These are phyloP conservation scores for Nannizziopsis arthrosporioides DNA, from an alignment of 2,329 filamentous ascomycete genomes.

Conservation along the genomic window DNA sequence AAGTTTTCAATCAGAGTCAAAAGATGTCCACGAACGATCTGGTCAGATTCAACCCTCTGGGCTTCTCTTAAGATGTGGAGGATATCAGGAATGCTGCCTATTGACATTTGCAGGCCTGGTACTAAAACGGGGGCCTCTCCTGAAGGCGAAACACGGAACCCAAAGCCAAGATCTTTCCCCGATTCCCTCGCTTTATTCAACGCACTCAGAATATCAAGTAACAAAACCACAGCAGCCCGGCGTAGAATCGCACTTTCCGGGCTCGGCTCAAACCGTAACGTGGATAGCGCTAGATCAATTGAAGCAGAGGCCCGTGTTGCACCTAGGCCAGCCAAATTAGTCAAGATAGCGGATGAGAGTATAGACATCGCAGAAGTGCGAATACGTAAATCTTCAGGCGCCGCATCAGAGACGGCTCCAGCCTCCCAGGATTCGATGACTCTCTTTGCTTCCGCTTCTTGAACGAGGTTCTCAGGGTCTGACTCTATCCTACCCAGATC, in stretches of 20 bases:
- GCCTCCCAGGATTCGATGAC: constrained; percentile 33
- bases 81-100: constrained; percentile 32
- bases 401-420: constrained; percentile 26
- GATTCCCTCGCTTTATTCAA: constrained; percentile 28
- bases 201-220: constrained; percentile 32
- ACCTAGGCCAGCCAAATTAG: constrained; percentile 31
- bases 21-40: constrained; percentile 31
- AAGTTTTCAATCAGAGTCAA: constrained; percentile 31
- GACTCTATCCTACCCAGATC: constrained; percentile 18
- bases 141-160: constrained; percentile 19
- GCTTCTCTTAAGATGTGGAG: constrained; percentile 28
- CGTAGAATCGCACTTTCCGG: constrained; percentile 32
- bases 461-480: constrained; percentile 27
- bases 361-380: constrained; percentile 36
- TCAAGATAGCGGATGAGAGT: constrained; percentile 31
- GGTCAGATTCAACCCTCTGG: constrained; percentile 30
- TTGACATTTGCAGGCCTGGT: constrained; percentile 14
- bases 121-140: not conserved
- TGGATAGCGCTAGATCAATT: constrained; percentile 32
- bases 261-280: constrained; percentile 27
- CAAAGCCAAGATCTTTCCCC: constrained; percentile 27
- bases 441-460: constrained; percentile 25
- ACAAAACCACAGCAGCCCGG: constrained; percentile 30
- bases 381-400: constrained; percentile 35
- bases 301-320: constrained; percentile 26